A percentile compares a stretch with the other conserved stretches of the same genome.
Conservation (phyloP, 331 rosid species). For the Quercus phellos region DNA sequence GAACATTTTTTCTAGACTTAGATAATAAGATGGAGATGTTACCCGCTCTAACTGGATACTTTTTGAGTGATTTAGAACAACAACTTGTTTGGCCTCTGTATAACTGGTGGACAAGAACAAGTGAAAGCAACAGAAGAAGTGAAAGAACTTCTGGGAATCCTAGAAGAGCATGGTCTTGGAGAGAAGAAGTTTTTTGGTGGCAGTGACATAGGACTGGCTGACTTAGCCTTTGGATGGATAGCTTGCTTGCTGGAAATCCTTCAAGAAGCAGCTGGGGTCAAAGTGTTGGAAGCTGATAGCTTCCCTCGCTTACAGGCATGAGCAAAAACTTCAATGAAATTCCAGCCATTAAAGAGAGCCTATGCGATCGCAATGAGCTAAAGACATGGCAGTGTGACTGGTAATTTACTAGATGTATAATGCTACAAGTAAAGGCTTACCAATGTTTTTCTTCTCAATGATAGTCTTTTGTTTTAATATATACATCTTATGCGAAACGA, state of each 20-base stretch:
- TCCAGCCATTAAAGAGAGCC: conserved; percentile 16
- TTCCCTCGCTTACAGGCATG: conserved; percentile 25
- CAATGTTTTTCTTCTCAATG: too few relatives aligned
- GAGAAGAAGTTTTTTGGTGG: background rate
- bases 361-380: conserved; percentile 11
- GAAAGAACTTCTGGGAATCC: background rate
- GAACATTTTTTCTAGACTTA: background rate
- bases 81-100: background rate
- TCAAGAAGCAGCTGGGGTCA: background rate
- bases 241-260: background rate
- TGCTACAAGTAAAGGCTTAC: too few relatives aligned
- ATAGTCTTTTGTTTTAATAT: too few relatives aligned
- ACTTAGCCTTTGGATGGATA: background rate
- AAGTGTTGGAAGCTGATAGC: conserved; percentile 7
- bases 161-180: background rate
- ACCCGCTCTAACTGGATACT: background rate
- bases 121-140: background rate
- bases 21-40: background rate
- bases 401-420: too few relatives aligned
- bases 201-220: background rate
- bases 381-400: background rate
- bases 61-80: background rate
- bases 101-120: background rate
- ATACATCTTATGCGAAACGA: too few relatives aligned
- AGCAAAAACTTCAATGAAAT: conserved; percentile 12